Conservation (phyloP, 2,329 filamentous ascomycete genomes). For the Sporothrix pseudoabietina region DNA sequence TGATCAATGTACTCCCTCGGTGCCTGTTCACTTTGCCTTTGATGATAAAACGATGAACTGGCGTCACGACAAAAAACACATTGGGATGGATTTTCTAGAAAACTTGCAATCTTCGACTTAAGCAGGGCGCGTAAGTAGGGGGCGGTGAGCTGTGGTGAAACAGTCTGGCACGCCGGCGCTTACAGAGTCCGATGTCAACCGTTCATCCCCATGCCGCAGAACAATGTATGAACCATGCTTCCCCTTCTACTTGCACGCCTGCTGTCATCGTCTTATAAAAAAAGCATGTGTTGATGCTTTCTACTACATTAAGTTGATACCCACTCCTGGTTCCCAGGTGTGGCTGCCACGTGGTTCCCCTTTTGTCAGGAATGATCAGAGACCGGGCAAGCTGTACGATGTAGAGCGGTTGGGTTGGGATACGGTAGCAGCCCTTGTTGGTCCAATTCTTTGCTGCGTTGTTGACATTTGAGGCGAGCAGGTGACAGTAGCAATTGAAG, state of each 20-base stretch:
- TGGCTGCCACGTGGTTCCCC: slow-evolving; percentile 6
- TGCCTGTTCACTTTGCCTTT: no score
- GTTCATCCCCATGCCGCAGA: no score
- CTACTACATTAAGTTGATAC: no score
- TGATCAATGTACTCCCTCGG: not conserved
- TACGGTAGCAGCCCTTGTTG: not conserved
- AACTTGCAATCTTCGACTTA: not conserved
- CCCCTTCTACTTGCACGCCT: no score
- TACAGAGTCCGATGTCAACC: not conserved
- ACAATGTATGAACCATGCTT: no score
- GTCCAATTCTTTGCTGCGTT: not conserved
- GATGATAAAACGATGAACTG: not conserved
- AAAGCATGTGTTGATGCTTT: no score
- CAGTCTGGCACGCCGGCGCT: not conserved
- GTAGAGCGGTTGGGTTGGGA: slow-evolving; percentile 13
- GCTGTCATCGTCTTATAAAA: no score
- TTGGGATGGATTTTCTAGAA: not conserved
- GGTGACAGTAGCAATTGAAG: slow-evolving; percentile 6
- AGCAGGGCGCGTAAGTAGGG: not conserved
- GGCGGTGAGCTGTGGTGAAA: not conserved
- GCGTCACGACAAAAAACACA: not conserved
- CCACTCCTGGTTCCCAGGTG: slow-evolving; percentile 9
- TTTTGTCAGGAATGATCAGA: not conserved
- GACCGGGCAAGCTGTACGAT: slow-evolving; percentile 16
- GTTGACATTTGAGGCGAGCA: slow-evolving; percentile 21